Evolutionary conservation across 106 monocot genomes (phyloP).

Genomic region (Hemerocallis citrina): DNA sequence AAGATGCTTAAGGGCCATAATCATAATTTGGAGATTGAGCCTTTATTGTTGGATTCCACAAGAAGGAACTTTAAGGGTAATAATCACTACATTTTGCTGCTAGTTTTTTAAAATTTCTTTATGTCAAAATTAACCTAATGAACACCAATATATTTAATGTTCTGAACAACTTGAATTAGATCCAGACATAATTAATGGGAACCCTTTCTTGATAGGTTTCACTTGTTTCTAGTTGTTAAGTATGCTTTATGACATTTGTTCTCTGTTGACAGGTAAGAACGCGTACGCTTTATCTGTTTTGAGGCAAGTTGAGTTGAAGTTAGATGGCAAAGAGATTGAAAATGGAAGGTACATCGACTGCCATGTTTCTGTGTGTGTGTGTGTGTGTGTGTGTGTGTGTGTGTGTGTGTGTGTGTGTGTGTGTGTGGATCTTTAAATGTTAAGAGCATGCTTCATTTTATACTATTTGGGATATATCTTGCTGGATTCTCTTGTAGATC

Average conservation of each 20-base stretch:
- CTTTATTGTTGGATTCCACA: slow-evolving; percentile 18
- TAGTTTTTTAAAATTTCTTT: too few relatives aligned
- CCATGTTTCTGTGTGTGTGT: too few relatives aligned
- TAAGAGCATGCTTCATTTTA: neutral
- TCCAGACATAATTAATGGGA: too few relatives aligned
- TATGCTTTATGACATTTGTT: neutral
- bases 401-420: too few relatives aligned
- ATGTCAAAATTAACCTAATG: too few relatives aligned
- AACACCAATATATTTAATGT: too few relatives aligned
- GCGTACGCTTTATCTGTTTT: slow-evolving; percentile 78
- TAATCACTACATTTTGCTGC: neutral
- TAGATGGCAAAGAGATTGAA: slow-evolving; percentile 76
- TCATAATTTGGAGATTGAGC: slow-evolving; percentile 18
- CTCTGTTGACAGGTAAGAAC: slow-evolving; percentile 61
- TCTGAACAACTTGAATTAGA: too few relatives aligned
- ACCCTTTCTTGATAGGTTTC: neutral
- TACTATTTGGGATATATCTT: neutral
- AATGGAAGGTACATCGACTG: slow-evolving; percentile 27
- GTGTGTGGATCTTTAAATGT: too few relatives aligned
- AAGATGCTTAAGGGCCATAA: slow-evolving; percentile 20
- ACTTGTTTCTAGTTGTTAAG: neutral
- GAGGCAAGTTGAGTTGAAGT: slow-evolving; percentile 75
- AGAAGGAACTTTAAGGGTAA: slow-evolving; percentile 41
- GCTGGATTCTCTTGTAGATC: slow-evolving; percentile 29
- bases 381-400: too few relatives aligned